phyloP scores from a whole-genome alignment of 441 rosid species.

The Adansonia rubrostipa region DNA sequence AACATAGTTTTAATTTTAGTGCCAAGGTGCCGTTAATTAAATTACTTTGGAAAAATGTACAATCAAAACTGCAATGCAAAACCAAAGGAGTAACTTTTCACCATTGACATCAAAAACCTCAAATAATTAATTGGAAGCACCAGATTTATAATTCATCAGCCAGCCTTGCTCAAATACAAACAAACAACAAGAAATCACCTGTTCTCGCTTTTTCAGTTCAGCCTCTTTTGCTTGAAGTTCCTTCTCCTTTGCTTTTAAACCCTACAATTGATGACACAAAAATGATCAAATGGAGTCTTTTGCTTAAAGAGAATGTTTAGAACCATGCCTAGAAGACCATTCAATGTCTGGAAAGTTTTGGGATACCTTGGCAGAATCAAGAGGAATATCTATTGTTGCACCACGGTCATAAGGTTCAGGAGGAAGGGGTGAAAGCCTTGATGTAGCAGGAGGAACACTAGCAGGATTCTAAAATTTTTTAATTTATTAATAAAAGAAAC shows the following conservation, averaged over 20 bases:
- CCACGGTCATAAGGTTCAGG: constrained; percentile 95
- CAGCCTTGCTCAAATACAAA: neutral
- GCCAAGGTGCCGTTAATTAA: neutral
- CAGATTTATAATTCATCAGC: neutral
- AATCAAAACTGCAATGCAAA: neutral
- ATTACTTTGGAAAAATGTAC: neutral
- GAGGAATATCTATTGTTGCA: constrained; percentile 84
- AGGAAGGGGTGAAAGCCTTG: constrained; percentile 94
- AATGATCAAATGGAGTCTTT: neutral
- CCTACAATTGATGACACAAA: constrained; percentile 47
- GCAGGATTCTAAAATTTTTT: constrained; percentile 63
- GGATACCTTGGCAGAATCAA: constrained; percentile 69
- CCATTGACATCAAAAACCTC: neutral
- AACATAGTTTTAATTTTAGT: neutral
- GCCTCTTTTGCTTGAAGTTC: constrained; percentile 95
- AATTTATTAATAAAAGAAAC: neutral
- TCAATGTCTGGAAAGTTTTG: constrained; percentile 20
- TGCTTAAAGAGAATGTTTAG: constrained; percentile 12
- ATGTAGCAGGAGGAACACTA: constrained; percentile 70
- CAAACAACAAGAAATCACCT: constrained; percentile 51
- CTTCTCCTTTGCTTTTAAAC: constrained; percentile 82
- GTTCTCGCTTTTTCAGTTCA: constrained; percentile 76
- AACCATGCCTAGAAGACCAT: neutral
- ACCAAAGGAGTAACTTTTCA: neutral
- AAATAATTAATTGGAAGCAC: neutral